Evolutionary conservation across 352 stramenopile genomes (phyloP), one percentile per base, ranked within the genome.

Genomic region (Pythium pyrilobum): DNA sequence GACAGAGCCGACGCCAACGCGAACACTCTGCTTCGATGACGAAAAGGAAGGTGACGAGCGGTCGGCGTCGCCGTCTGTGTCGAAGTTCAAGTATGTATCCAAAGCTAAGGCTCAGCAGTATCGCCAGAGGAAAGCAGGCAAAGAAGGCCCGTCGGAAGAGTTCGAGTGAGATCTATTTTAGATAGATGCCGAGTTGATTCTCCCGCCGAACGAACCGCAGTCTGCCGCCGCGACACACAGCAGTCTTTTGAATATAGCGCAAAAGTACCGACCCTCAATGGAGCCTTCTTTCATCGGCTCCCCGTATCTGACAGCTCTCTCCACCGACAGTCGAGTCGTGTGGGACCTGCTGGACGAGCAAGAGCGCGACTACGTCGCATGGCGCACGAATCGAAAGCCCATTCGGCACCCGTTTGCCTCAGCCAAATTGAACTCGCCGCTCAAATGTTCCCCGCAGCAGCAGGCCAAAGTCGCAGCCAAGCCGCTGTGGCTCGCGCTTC

Each of bases 251-350:
- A n/a, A n/a, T n/a, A n/a, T n/a, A n/a, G n/a, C n/a, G n/a, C n/a
- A n/a, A n/a, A n/a, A n/a, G n/a, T n/a, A 34, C 7, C 7, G 12
- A 12, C 7, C 29, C 29, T 7, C 29, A 5, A 85, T 87, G 77
- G 72, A 85, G 43, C 65, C 71, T 21, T 69, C 67, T n/a, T 80
- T 87, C 33, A 44, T 84, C 11, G 58, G 58, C 24, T 84, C 70
- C 33, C 76, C 79, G 11, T 87, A 83, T 42, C 59, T 78, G 21
- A 65, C 70, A 38, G 54, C 64, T 10, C 58, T 39, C 1, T 62
- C 73, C 1, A 62, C 66, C 4, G 56, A 63, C 13, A 89, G 72
- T 31, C 40, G 24, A 10, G 52, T 61, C 28, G 84, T 89, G 46
- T 74, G 74, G 8, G 62, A 69, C 21, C 64, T 85, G 49, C 61